phyloP scores from a whole-genome alignment of 768 basidiomycete genomes.

The Hebeloma cylindrosporum region DNA sequence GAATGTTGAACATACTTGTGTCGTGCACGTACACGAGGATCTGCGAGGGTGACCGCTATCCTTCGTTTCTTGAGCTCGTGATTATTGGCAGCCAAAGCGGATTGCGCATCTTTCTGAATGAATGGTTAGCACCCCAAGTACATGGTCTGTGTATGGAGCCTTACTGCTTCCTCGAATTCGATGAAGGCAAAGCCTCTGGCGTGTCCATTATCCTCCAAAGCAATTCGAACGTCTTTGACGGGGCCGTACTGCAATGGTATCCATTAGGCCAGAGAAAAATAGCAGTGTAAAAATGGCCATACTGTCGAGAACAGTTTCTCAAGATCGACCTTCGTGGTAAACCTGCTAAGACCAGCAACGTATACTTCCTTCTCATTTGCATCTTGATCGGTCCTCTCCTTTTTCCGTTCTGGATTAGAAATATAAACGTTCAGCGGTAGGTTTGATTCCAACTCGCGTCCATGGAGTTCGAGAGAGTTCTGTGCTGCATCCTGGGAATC shows the following conservation, averaged over 20 bases:
- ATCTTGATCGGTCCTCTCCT: constrained; percentile 86
- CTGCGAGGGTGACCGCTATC: constrained; percentile 85
- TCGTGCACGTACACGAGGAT: constrained; percentile 60
- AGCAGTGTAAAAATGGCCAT: constrained; percentile 22
- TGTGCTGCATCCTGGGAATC: constrained; percentile 60
- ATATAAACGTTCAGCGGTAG: constrained; percentile 74
- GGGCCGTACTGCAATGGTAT: constrained; percentile 62
- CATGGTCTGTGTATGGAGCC: constrained; percentile 13
- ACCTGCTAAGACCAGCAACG: constrained; percentile 81
- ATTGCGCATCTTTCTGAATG: constrained; percentile 62
- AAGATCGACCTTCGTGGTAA: constrained; percentile 75
- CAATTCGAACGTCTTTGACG: constrained; percentile 80
- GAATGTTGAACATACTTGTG: constrained; percentile 43
- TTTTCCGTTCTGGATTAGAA: constrained; percentile 88
- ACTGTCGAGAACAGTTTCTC: constrained; percentile 77
- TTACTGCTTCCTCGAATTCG: constrained; percentile 83
- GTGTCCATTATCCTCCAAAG: constrained; percentile 65
- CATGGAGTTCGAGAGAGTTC: constrained; percentile 77
- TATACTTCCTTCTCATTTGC: constrained; percentile 85
- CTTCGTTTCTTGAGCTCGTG: constrained; percentile 86
- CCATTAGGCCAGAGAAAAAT: constrained; percentile 1
- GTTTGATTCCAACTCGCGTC: constrained; percentile 69
- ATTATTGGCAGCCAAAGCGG: constrained; percentile 80
- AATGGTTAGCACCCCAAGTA: background rate
- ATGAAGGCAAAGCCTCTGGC: constrained; percentile 90